Conservation (phyloP, 2,329 filamentous ascomycete genomes). For the Alternaria conjuncta region DNA sequence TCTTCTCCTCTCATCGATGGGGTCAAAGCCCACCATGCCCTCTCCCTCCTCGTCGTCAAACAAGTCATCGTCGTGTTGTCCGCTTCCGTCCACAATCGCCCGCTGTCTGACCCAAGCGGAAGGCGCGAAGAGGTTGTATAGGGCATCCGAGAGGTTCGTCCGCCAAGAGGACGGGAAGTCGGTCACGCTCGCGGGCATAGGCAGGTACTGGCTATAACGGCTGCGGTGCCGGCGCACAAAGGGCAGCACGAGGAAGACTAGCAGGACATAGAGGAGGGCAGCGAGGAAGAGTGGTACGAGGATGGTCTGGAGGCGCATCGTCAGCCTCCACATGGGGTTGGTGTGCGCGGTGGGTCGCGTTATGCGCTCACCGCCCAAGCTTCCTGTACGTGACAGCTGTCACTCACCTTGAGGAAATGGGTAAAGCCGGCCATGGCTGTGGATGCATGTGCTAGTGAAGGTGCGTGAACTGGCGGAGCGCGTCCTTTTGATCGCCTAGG, state of each 20-base stretch:
- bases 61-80: constrained; percentile 47
- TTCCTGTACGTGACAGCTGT: neutral
- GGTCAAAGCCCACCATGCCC: constrained; percentile 55
- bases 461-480: constrained; percentile 5
- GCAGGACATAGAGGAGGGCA: constrained; percentile 50
- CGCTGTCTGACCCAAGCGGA: constrained; percentile 34
- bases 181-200: constrained; percentile 42
- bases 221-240: constrained; percentile 53
- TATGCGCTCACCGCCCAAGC: neutral
- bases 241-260: constrained; percentile 52
- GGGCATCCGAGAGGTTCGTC: constrained; percentile 44
- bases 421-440: constrained; percentile 41
- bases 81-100: constrained; percentile 39
- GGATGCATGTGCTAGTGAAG: constrained; percentile 11
- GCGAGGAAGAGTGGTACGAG: constrained; percentile 55
- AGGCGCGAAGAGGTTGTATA: constrained; percentile 43
- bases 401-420: constrained; percentile 44
- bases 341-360: neutral
- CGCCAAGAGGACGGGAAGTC: constrained; percentile 33
- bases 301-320: constrained; percentile 44
- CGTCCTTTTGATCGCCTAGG: constrained; percentile 3
- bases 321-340: neutral
- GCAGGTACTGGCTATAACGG: constrained; percentile 54
- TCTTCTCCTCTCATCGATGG: constrained; percentile 43
- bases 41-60: constrained; percentile 56